Base-by-base conservation (phyloP, 2,329 filamentous ascomycete genomes). In the Fusarium torulosum region DNA sequence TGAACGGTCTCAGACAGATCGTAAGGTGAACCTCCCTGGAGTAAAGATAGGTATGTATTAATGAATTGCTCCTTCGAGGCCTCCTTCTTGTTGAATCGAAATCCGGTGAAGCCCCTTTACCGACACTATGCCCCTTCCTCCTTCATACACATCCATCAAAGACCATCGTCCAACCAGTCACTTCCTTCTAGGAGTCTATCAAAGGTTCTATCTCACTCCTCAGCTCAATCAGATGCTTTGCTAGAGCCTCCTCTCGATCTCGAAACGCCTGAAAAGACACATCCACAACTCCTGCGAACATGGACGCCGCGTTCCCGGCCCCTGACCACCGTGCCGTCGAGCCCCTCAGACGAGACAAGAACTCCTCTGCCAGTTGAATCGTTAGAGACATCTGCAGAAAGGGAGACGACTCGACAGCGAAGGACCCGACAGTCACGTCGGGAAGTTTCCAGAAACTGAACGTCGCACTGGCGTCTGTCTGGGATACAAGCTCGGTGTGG, bases 301-400 rank as follows among this genome's bases (percentile, higher is more conserved):
- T 73, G 17, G 76, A 77, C 25, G 66, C 63, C 20, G 64, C 62
- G 19, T 68, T 72, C 2, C 53, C 59, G 7, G 46, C 61, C 9
- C 67, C 64, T 23, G 56, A 76, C 76, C 61, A 80, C 38, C 46
- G 70, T 50, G 29, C 69, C 2, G 78, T 77, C n/a, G 75, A 74
- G 8, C 69, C 66, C 33, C 78, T 74, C 23, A 81, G 75, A 29
- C 77, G 74, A 29, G 67, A 70, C 15, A 82, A 72, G 41, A 81
- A 80, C 65, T 80, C 78, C 58, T 81, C 78, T 7, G 77, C 79
- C n/a, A 82, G 71, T 61, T 81, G 79, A 29, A 81, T 74, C 4
- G 79, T 80, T 20, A 82, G 72, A 13, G 76, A 80, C 76, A 81
- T 80, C 59, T 81, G 80, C 33, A 81, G 72, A n/a, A 76, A 75